Evolutionary conservation across 1,139 yeast species (phyloP), one percentile per base, ranked within the genome.

Genomic region (Candida sp.): DNA sequence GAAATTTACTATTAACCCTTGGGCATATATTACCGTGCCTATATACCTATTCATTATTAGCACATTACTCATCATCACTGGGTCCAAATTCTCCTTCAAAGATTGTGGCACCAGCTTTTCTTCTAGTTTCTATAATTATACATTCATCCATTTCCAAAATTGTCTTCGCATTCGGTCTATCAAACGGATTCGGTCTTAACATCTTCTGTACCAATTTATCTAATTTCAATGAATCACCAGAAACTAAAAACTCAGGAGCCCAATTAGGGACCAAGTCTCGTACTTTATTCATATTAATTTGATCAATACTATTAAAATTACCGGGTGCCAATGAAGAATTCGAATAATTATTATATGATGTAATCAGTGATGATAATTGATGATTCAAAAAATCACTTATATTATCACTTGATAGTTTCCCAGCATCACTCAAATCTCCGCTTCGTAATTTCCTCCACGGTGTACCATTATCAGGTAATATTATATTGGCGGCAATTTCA

Each of bases 41-140:
- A 25, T 25, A 25, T 25, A 25, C 29, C 29, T 25, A 9, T 25
- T 25, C 29, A 25, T 25, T 25, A n/a, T n/a, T n/a, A n/a, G 5
- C 19, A 8, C 19, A 8, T 37, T 29, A 37, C 21, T 57, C 58
- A 38, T 63, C 65, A 39, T 60, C 59, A 40, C 52, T 52, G 6
- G 98, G 97, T 0, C 99, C 99, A 62, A 79, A 91, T 55, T 93
- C 98, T 33, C 98, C 99, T 66, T 93, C 99, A 56, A 85, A 95
- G 51, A 93, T 87, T 2, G 93, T 87, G 1, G 98, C 97, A 2
- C 99, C 99, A 4, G 97, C 91, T 59, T 87, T 87, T 44, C 98
- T 76, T 49, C 95, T 78, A 49, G 77, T 69, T 53, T 91, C 97
- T 37, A 93, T 93, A 49, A 84, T 79, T 41, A 77, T 75, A 51